These are phyloP conservation scores for Drosera capensis DNA, from an alignment of 148 eudicot genomes.

Conservation along the genomic window DNA sequence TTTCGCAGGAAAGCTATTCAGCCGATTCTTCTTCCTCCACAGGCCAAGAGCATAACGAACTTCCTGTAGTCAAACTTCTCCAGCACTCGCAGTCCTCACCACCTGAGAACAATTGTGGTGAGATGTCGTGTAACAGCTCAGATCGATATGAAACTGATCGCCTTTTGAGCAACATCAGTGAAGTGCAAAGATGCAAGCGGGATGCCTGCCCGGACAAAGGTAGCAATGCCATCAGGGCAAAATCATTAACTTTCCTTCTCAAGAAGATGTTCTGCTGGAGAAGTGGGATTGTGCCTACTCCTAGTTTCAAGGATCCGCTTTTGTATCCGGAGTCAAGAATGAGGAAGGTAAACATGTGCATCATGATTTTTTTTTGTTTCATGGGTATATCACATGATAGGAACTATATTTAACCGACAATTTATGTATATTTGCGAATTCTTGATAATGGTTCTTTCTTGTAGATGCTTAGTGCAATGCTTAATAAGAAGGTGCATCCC, in stretches of 20 bases:
- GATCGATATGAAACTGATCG: constrained; percentile 10
- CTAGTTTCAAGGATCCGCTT: constrained; percentile 34
- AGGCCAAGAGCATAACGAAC: neutral
- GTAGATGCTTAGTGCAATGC: constrained; percentile 47
- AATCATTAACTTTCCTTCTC: constrained; percentile 49
- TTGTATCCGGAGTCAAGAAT: constrained; percentile 36
- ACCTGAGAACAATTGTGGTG: neutral
- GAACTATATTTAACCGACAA: too few relatives aligned
- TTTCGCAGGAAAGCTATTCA: neutral
- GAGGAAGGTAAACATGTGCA: constrained; percentile 37
- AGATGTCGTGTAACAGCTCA: neutral
- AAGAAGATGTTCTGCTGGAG: constrained; percentile 45
- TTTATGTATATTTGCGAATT: neutral
- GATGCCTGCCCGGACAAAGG: constrained; percentile 15
- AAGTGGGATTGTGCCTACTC: constrained; percentile 25
- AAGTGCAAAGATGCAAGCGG: constrained; percentile 11
- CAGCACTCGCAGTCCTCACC: neutral
- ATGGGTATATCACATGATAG: too few relatives aligned
- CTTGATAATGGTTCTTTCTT: neutral
- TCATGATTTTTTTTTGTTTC: neutral
- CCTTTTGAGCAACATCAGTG: constrained; percentile 8
- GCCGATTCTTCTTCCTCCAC: neutral
- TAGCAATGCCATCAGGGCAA: constrained; percentile 25
- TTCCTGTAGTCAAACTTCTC: neutral
- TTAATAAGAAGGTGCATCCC: constrained; percentile 67